A percentile compares a stretch with the other conserved stretches of the same genome.
phyloP scores from a whole-genome alignment of 2,329 filamentous ascomycete species.

The Zasmidium angulare region DNA sequence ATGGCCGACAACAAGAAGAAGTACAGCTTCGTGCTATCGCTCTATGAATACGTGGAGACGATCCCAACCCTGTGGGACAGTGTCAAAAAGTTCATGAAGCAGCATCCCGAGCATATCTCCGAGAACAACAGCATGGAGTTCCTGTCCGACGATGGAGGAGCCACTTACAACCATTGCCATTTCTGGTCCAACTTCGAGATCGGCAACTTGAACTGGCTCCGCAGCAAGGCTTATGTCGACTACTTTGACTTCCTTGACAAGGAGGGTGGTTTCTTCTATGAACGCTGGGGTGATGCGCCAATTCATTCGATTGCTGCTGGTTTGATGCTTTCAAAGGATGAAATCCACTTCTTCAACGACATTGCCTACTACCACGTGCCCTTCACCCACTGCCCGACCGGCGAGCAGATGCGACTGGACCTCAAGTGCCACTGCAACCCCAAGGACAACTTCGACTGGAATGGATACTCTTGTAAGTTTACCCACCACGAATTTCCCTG shows the following conservation, averaged over 20 bases:
- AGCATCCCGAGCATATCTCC: constrained; percentile 83
- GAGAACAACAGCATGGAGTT: constrained; percentile 86
- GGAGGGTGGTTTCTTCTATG: constrained; percentile 97
- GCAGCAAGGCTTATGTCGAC: constrained; percentile 83
- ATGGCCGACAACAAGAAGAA: constrained; percentile 98
- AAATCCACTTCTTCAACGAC: constrained; percentile 98
- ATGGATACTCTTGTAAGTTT: constrained; percentile 88
- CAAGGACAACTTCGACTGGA: constrained; percentile 98
- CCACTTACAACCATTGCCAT: constrained; percentile 95
- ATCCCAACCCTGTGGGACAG: constrained; percentile 96
- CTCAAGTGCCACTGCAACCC: constrained; percentile 94
- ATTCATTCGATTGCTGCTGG: constrained; percentile 96
- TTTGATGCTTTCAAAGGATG: constrained; percentile 83
- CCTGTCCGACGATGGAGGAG: constrained; percentile 85
- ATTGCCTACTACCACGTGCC: constrained; percentile 98
- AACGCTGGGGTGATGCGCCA: constrained; percentile 96
- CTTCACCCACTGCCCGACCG: constrained; percentile 95
- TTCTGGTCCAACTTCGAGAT: constrained; percentile 99
- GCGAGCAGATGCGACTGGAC: constrained; percentile 77
- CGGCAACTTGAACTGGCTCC: constrained; percentile 89
- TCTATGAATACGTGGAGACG: constrained; percentile 96
- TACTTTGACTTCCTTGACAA: constrained; percentile 86
- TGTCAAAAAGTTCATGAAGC: constrained; percentile 88
- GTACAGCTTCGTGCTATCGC: constrained; percentile 92
- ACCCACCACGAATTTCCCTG: not conserved